Evolutionary conservation across 306 rosid species (phyloP), one percentile per base, ranked within the genome.

Genomic region (Vigna mungo): DNA sequence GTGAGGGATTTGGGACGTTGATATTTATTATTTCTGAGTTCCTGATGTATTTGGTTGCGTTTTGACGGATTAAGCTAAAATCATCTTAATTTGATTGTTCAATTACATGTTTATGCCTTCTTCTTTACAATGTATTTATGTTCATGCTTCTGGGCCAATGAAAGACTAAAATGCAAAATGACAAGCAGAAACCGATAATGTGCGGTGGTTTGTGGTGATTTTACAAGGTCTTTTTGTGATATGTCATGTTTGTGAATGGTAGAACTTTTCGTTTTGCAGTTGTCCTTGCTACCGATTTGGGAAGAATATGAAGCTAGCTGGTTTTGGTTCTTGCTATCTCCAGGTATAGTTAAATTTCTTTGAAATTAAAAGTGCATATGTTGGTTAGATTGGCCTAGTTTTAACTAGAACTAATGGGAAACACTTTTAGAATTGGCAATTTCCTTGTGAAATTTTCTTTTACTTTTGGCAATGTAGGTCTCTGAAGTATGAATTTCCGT

Each of bases 211-310:
- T 69, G 20, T 10, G 9, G 52, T 75, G 48, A 48, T 7, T 20
- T 62, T 21, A 53, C 51, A 32, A n/a, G 78, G 56, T 27, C 21
- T 74, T 32, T 3, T 13, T 66, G 13, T 63, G 12, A 76, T 73
- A 46, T 54, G 62, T 58, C 32, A 56, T 62, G 81, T 48, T 41
- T 86, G 47, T 71, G 13, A 82, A 7, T 79, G 20, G 76, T 73
- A 43, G 70, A 60, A 74, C 58, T 36, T 80, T 85, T 86, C 47
- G 41, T 85, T 63, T 76, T 86, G 88, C 94, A 93, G 99, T 80
- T 96, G 98, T 84, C 99, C 99, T 10, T 96, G 96, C 87, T 88
- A 91, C 79, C 89, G 94, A 78, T 96, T 89, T 56, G 99, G 98
- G 85, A 91, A 96, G 92, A 96, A 96, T 84, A 90, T 93, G 99